A percentile compares a stretch with the other conserved stretches of the same genome.
Conservation (phyloP, 1,284 basidiomycete genomes). For the Trametes versicolor region DNA sequence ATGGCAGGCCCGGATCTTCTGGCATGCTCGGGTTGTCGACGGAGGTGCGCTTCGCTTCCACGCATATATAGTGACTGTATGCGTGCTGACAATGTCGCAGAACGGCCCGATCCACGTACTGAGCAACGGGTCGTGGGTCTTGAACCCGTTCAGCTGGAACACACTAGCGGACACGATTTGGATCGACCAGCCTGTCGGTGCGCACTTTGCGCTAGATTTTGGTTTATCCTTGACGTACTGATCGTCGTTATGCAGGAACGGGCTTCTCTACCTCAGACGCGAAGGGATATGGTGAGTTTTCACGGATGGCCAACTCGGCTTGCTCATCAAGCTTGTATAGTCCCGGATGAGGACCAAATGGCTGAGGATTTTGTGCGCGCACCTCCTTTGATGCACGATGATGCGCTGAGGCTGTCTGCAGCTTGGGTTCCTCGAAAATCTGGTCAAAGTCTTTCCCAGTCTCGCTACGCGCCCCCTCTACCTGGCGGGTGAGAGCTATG, state of each 20-base stretch:
- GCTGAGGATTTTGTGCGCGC: constrained; percentile 53
- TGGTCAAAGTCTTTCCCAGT: constrained; percentile 41
- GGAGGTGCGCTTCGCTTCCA: constrained; percentile 54
- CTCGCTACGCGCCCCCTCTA: constrained; percentile 40
- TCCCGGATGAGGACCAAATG: constrained; percentile 71
- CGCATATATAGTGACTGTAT: constrained; percentile 72
- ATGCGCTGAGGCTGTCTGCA: not conserved
- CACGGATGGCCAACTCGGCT: constrained; percentile 63
- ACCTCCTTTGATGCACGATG: constrained; percentile 1
- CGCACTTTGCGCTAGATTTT: too few relatives aligned
- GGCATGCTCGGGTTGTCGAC: constrained; percentile 71
- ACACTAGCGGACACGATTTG: constrained; percentile 69
- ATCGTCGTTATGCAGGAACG: constrained; percentile 49
- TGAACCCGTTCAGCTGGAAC: constrained; percentile 65
- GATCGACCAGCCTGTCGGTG: constrained; percentile 70
- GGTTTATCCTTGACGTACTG: constrained; percentile 44
- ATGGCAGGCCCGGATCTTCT: constrained; percentile 70
- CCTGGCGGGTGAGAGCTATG: constrained; percentile 44
- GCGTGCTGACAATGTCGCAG: constrained; percentile 55
- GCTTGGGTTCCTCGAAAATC: constrained; percentile 38
- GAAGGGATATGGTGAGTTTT: constrained; percentile 52
- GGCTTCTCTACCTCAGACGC: not conserved
- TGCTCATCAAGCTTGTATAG: constrained; percentile 44
- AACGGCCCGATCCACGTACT: constrained; percentile 73
- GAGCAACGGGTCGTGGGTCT: constrained; percentile 54